Percentiles rank a stretch among this genome's conserved stretches.
These are phyloP conservation scores for Podospora tetraspora DNA, from an alignment of 495 filamentous ascomycete species.

Conservation along the genomic window DNA sequence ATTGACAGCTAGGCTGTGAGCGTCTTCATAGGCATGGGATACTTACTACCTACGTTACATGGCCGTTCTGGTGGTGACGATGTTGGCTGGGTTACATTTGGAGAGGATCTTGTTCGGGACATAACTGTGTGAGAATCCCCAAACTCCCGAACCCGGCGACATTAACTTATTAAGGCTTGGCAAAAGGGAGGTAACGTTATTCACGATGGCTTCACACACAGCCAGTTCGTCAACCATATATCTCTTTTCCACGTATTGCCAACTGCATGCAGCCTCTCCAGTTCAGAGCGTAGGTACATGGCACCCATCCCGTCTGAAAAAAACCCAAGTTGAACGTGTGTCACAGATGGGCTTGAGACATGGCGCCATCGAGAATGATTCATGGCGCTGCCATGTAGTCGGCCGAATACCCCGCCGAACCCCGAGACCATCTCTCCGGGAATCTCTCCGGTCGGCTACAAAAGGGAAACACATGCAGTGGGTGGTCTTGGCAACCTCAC, in stretches of 20 bases:
- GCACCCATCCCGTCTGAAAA: neutral
- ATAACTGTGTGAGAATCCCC: neutral
- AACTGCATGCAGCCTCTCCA: neutral
- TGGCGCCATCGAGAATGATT: no score
- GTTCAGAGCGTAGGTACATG: neutral
- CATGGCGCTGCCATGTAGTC: neutral
- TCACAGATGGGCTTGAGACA: no score
- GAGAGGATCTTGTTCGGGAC: neutral
- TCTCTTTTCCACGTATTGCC: neutral
- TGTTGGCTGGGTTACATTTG: neutral
- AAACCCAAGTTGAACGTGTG: no score
- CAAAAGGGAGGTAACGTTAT: no score
- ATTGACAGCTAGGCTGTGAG: neutral
- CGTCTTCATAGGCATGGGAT: neutral
- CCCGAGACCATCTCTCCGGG: neutral
- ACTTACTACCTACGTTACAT: no score
- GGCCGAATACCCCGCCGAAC: neutral
- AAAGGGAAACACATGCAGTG: neutral
- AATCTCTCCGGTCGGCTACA: neutral
- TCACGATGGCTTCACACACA: neutral
- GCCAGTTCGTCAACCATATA: neutral
- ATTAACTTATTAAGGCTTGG: neutral
- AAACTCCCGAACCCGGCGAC: neutral
- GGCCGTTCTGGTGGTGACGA: neutral
- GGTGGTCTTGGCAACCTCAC: neutral